Evolutionary conservation across 2,329 filamentous ascomycete species (phyloP), one percentile per base, ranked within the genome.

Genomic region (Didymella keratinophila): DNA sequence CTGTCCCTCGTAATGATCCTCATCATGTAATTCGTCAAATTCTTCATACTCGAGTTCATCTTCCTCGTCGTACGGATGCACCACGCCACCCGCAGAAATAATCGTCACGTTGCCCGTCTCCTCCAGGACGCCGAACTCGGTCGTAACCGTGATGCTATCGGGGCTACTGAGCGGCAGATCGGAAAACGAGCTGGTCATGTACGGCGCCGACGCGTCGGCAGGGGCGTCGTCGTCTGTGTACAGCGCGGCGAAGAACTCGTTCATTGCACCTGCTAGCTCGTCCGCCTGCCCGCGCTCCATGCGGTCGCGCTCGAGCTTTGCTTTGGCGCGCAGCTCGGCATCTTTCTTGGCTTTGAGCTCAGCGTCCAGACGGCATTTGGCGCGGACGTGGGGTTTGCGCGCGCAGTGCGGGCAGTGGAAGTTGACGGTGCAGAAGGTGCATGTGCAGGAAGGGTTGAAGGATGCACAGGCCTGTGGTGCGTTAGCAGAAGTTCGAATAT

Each of bases 401-500:
- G 69, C 51, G 61, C 78, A 79, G 30, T 64, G 64, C 0, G 77
- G 76, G 53, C 78, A 79, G 62, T 79, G 75, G 52, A 71, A 79
- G 57, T 75, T 75, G 14, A 68, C 68, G 1, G 70, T 74, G 65
- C 78, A 79, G 57, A 73, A 77, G 2, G 70, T 70, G 68, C 78
- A 79, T 20, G 71, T 66, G 61, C 78, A 79, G 4, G 64, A 57
- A 14, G 75, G 70, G 23, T 73, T 73, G 5, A 62, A 57, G 9
- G 62, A 55, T 25, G 67, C 61, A 50, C 75, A 78, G 12, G 37
- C 45, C 52, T 70, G 11, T 23, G 37, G 20, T 23, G 36, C 18
- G 37, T 41, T 23, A 41, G 37, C 18, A 21, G 36, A 23, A 5
- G 3, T 39, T 20, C 18, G 9, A 39, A 39, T n/a, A 20, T 20